phyloP scores from a whole-genome alignment of 345 rosid species.

The Conringia planisiliqua region DNA sequence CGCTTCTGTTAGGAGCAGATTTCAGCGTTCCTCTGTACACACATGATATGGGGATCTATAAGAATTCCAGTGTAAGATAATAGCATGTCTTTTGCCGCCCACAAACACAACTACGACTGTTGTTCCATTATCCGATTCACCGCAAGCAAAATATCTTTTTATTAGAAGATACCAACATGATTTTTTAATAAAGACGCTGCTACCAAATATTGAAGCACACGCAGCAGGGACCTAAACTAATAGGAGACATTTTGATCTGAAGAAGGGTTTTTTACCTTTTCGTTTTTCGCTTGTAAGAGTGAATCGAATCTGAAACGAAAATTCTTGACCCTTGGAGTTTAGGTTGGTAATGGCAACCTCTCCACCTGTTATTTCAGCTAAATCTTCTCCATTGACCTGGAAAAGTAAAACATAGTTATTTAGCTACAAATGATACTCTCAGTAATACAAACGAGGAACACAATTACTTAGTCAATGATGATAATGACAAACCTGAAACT shows the following conservation, averaged over 20 bases:
- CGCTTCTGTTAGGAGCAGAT: background rate
- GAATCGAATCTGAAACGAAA: constrained; percentile 47
- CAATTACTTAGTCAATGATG: background rate
- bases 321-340: constrained; percentile 56
- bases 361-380: constrained; percentile 63
- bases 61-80: background rate
- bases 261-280: constrained; percentile 20
- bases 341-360: constrained; percentile 64
- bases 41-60: background rate
- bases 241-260: background rate
- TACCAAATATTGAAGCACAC: constrained; percentile 2
- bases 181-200: background rate
- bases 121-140: background rate
- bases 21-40: background rate
- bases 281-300: constrained; percentile 12
- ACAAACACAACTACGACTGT: background rate
- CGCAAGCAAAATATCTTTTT: background rate
- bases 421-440: background rate
- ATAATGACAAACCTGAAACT: constrained; percentile 45
- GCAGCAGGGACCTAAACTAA: background rate
- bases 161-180: background rate
- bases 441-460: background rate
- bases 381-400: constrained; percentile 59
- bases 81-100: background rate
- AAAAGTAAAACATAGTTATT: constrained; percentile 18